phyloP scores from a whole-genome alignment of 306 rosid species.

The Dalbergia oliveri region DNA sequence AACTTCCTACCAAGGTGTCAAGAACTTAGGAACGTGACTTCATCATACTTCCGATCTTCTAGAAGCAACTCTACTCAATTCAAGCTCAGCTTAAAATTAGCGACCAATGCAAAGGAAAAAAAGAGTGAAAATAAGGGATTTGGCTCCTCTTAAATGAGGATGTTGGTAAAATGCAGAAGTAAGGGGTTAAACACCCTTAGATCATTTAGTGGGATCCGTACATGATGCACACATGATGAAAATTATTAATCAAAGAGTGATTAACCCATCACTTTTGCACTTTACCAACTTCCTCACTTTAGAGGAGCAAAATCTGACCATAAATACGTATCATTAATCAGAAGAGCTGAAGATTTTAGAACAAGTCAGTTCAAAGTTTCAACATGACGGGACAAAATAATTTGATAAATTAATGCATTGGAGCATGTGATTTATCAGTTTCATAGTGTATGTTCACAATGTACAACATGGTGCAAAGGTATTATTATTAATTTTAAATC shows the following conservation, averaged over 20 bases:
- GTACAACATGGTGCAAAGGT: constrained; percentile 5
- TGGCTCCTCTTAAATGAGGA: too few species aligned
- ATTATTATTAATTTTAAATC: constrained; percentile 13
- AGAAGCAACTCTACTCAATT: constrained; percentile 14
- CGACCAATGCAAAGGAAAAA: not conserved
- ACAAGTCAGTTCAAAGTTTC: constrained; percentile 1
- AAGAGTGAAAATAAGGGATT: not conserved
- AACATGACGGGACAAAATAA: not conserved
- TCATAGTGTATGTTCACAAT: constrained; percentile 16
- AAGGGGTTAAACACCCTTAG: too few species aligned
- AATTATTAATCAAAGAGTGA: not conserved
- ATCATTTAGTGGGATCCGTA: too few species aligned
- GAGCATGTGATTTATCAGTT: constrained; percentile 22
- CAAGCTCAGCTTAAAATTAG: constrained; percentile 20
- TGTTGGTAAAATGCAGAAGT: too few species aligned
- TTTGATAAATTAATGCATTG: constrained; percentile 13
- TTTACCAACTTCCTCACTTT: too few species aligned
- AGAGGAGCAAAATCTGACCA: too few species aligned
- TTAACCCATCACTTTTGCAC: too few species aligned
- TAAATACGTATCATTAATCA: not conserved
- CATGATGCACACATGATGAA: too few species aligned
- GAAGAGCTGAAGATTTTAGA: not conserved
- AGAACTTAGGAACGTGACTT: constrained; percentile 8
- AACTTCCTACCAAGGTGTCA: constrained; percentile 11
- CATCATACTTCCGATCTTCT: not conserved